Conservation (phyloP, 2,329 filamentous ascomycete species). For the Trichoderma endophyticum region DNA sequence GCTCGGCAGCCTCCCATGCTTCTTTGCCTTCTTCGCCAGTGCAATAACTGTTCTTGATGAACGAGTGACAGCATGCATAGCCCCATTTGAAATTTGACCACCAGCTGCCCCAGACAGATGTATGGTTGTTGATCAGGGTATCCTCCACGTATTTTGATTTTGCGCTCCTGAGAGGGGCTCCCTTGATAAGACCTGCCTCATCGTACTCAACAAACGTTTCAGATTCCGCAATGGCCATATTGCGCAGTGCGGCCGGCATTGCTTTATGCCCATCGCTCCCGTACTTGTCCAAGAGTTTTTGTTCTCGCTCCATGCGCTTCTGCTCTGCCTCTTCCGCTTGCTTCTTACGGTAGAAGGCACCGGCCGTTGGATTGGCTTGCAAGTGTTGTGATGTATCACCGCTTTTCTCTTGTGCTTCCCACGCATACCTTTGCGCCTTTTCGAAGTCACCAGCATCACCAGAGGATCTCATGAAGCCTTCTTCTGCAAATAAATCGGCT, state of each 20-base stretch:
- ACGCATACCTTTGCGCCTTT: conserved; percentile 82
- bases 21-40: conserved; percentile 84
- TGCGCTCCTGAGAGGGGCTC: conserved; percentile 69
- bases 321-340: conserved; percentile 69
- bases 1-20: conserved; percentile 75
- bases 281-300: conserved; percentile 76
- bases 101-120: conserved; percentile 93
- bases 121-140: conserved; percentile 85
- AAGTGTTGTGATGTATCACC: conserved; percentile 80
- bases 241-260: conserved; percentile 60
- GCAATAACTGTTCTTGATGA: conserved; percentile 95
- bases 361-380: conserved; percentile 94
- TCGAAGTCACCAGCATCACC: conserved; percentile 94
- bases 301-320: conserved; percentile 65
- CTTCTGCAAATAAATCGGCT: conserved; percentile 81
- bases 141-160: conserved; percentile 94
- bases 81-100: conserved; percentile 96
- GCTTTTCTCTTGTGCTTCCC: conserved; percentile 86
- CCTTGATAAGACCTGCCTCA: conserved; percentile 83
- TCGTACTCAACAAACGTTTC: conserved; percentile 94
- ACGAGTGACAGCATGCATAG: conserved; percentile 91
- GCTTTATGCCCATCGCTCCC: conserved; percentile 60
- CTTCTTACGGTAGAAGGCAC: conserved; percentile 78
- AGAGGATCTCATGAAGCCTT: conserved; percentile 83
- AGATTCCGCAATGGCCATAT: conserved; percentile 70